Conservation (phyloP, 805 yeast species). For the Myxozyma mucilagina region DNA sequence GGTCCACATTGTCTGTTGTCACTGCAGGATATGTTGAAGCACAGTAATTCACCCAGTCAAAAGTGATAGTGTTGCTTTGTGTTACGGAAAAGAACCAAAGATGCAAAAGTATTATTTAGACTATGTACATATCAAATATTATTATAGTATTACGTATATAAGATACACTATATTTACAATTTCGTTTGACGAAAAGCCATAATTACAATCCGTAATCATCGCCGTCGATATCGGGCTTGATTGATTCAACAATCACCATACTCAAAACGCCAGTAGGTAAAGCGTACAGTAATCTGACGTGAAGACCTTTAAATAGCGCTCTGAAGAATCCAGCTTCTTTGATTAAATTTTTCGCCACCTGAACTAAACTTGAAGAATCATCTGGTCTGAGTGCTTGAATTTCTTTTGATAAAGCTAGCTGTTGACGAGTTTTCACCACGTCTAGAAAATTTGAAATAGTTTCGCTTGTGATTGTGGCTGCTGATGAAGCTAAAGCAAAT, state of each 20-base stretch:
- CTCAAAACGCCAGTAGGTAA: slow-evolving; percentile 45
- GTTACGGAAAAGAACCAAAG: no score
- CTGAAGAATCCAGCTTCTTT: slow-evolving; percentile 42
- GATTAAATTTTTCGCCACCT: slow-evolving; percentile 42
- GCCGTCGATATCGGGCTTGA: slow-evolving; percentile 41
- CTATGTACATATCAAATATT: no score
- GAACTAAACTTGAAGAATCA: slow-evolving; percentile 40
- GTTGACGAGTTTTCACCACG: slow-evolving; percentile 49
- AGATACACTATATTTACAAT: no score
- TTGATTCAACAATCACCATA: slow-evolving; percentile 46
- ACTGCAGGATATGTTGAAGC: neutral
- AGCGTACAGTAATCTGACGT: slow-evolving; percentile 42
- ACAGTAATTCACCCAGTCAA: no score
- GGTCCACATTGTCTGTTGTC: slow-evolving; percentile 30
- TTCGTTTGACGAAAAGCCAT: no score
- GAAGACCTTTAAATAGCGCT: slow-evolving; percentile 43
- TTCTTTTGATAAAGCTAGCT: slow-evolving; percentile 46
- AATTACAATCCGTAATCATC: slow-evolving; percentile 13
- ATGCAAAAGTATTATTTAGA: no score
- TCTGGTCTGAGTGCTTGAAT: slow-evolving; percentile 43
- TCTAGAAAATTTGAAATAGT: slow-evolving; percentile 44
- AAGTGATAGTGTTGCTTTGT: no score
- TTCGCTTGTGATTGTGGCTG: slow-evolving; percentile 42
- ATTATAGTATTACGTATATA: no score
- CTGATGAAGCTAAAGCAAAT: slow-evolving; percentile 37